Base-by-base conservation (phyloP, 306 rosid genomes). In the Arachis hypogaea region DNA sequence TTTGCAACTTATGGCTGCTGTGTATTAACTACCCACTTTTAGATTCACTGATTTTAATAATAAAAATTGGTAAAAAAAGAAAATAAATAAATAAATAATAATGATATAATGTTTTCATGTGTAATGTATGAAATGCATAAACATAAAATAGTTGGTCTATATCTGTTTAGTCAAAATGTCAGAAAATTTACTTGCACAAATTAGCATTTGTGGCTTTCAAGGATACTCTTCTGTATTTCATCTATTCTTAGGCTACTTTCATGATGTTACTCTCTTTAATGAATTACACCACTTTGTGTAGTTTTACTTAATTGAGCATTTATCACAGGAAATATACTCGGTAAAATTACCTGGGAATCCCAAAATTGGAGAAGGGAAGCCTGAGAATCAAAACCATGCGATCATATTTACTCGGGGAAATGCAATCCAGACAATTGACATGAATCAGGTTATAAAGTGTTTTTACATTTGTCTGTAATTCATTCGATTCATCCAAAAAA, bases 361-460 rank as follows among this genome's bases (percentile, higher is more conserved):
- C 58, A 89, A 91, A 78, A 60, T 94, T 66, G 98, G 97, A 56
- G 98, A 94, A 91, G 98, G 97, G 84, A 94, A 94, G 82, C 96
- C 98, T 0, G 98, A 94, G 84, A 94, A 94, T 74, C 98, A 94
- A 80, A 94, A 94, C 72, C 98, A 94, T 78, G 98, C 97, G 38
- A 74, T 94, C 71, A 80, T 91, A 73, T 94, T 94, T 84, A 94
- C 98, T 12, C 98, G 98, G 66, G 98, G 98, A 72, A 91, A 85
- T 85, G 98, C 97, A 11, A 66, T 94, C 74, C 98, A 94, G 84
- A 89, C 98, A 63, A 91, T 94, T 76, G 98, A 94, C 79, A 91
- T 94, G 97, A 91, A 94, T 85, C 98, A 94, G 97, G 98, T 94
- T 79, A 83, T 36, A 50, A 45, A 33, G 57, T 22, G 61, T 66